These are phyloP conservation scores for Suhomyces xylopsoci DNA, from an alignment of 805 yeast genomes.

Conservation along the genomic window DNA sequence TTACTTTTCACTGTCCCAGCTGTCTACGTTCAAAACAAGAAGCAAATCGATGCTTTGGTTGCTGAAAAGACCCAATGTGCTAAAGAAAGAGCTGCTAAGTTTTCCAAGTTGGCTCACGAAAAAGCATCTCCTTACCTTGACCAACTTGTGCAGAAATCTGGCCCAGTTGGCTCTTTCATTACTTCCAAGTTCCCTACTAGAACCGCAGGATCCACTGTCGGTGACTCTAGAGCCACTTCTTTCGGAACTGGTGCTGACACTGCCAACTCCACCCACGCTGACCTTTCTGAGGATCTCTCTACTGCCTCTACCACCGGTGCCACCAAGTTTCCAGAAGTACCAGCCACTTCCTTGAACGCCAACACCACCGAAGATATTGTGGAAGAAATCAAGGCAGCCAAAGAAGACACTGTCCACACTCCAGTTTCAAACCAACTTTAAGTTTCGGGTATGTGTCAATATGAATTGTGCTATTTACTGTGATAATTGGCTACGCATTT, in stretches of 20 bases:
- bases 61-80: constrained; percentile 43
- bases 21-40: constrained; percentile 68
- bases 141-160: constrained; percentile 54
- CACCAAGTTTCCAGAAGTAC: constrained; percentile 42
- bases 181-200: constrained; percentile 57
- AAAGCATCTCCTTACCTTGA: constrained; percentile 57
- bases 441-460: not conserved
- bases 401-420: constrained; percentile 1
- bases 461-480: not conserved
- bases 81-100: constrained; percentile 49
- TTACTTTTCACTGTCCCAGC: constrained; percentile 73
- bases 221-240: constrained; percentile 21
- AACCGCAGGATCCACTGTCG: constrained; percentile 72
- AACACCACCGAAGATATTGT: constrained; percentile 10
- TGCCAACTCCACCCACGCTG: constrained; percentile 33
- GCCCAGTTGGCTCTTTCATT: constrained; percentile 64
- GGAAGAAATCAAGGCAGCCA: constrained; percentile 7
- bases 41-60: constrained; percentile 68
- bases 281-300: constrained; percentile 11
- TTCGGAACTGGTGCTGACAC: constrained; percentile 17
- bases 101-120: constrained; percentile 33
- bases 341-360: constrained; percentile 20
- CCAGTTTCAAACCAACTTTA: constrained; percentile 2
- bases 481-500: not conserved
- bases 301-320: constrained; percentile 33